phyloP scores from a whole-genome alignment of 106 monocot species.

The Vanilla planifolia region DNA sequence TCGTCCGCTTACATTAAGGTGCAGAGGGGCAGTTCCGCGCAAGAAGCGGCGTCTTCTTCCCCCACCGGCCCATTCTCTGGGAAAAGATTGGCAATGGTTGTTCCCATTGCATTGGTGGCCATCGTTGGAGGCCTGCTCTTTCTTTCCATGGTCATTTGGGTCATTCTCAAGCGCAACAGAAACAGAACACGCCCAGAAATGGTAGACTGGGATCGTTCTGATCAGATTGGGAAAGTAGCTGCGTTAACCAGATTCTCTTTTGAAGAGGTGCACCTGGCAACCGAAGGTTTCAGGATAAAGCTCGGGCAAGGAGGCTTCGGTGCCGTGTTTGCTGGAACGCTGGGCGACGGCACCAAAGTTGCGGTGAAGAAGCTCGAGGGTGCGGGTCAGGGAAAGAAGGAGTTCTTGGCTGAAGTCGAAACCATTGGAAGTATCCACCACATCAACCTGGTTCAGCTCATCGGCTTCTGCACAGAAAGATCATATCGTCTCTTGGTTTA shows the following conservation, averaged over 20 bases:
- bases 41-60: too few species aligned
- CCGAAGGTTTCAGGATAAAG: not conserved
- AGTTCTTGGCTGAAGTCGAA: conserved; percentile 13
- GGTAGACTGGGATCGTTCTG: conserved; percentile 12
- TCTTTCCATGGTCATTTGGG: too few species aligned
- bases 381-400: not conserved
- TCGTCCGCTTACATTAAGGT: conserved; percentile 25
- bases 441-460: conserved; percentile 6
- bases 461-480: conserved; percentile 16
- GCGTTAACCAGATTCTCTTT: conserved; percentile 36
- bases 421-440: conserved; percentile 20
- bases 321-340: conserved; percentile 14
- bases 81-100: too few species aligned
- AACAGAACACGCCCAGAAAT: not conserved
- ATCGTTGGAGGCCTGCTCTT: too few species aligned
- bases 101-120: too few species aligned
- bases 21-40: too few species aligned
- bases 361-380: conserved; percentile 16
- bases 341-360: not conserved
- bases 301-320: conserved; percentile 18
- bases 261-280: conserved; percentile 19
- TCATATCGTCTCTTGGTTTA: conserved; percentile 14
- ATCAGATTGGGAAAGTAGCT: conserved; percentile 22
- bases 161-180: too few species aligned
- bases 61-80: too few species aligned